Conservation (phyloP, 257 asterid genomes). For the Ligustrum vulgare region DNA sequence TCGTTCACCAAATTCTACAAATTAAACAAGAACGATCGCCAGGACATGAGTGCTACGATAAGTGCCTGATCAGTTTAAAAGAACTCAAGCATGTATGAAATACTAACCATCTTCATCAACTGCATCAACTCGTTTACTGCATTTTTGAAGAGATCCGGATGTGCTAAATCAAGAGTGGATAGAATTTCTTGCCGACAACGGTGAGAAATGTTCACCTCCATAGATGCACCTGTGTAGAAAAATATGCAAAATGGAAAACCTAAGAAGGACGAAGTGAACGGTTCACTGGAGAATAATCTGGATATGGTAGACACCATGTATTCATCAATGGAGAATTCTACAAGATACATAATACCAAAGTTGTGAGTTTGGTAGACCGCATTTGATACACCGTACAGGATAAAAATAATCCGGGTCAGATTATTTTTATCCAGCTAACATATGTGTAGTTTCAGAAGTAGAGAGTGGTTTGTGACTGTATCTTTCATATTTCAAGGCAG, state of each 20-base stretch:
- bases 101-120: conserved; percentile 67
- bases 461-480: too few relatives aligned
- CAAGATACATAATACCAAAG: background rate
- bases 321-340: background rate
- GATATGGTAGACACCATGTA: background rate
- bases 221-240: conserved; percentile 51
- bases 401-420: too few relatives aligned
- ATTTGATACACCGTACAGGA: too few relatives aligned
- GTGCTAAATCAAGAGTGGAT: conserved; percentile 60
- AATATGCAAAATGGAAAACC: conserved; percentile 11
- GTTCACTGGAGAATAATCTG: background rate
- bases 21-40: conserved; percentile 2
- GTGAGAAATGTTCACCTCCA: conserved; percentile 87
- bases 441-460: too few relatives aligned
- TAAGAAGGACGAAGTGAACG: background rate
- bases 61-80: background rate
- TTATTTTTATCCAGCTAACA: too few relatives aligned
- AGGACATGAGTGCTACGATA: background rate
- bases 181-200: conserved; percentile 68
- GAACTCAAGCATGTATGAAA: conserved; percentile 1
- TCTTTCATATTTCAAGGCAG: too few relatives aligned
- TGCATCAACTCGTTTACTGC: conserved; percentile 68
- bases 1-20: conserved; percentile 66
- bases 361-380: too few relatives aligned
- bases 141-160: conserved; percentile 53